phyloP scores from a whole-genome alignment of 805 yeast species.

The Geotrichum ghanense region DNA sequence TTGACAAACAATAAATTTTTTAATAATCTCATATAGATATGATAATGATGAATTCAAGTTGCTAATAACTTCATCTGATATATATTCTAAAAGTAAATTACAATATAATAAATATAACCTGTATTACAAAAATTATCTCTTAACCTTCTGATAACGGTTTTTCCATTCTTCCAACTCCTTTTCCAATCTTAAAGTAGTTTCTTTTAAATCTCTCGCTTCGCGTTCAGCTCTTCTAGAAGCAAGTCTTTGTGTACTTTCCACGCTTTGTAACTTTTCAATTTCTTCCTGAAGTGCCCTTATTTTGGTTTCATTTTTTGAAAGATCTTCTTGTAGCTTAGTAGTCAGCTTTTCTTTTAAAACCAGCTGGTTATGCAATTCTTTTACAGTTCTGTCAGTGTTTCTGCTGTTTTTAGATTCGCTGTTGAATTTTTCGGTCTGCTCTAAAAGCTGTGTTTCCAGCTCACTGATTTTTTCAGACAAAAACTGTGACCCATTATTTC shows the following conservation, averaged over 20 bases:
- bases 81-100: too few species aligned
- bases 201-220: constrained; percentile 39
- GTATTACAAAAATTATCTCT: too few species aligned
- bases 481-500: constrained; percentile 11
- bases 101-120: too few species aligned
- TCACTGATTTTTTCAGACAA: constrained; percentile 10
- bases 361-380: constrained; percentile 18
- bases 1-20: too few species aligned
- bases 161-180: constrained; percentile 36
- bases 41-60: too few species aligned
- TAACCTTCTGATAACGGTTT: constrained; percentile 10
- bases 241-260: constrained; percentile 28
- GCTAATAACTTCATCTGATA: too few species aligned
- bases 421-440: constrained; percentile 10
- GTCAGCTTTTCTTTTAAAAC: constrained; percentile 20
- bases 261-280: constrained; percentile 24
- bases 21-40: too few species aligned
- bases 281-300: constrained; percentile 30
- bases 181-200: constrained; percentile 36
- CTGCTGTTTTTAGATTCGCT: constrained; percentile 14
- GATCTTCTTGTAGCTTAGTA: constrained; percentile 36
- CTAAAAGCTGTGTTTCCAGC: constrained; percentile 16
- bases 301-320: constrained; percentile 37
- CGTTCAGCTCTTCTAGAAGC: constrained; percentile 36
- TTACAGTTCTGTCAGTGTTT: constrained; percentile 15